phyloP scores from a whole-genome alignment of 306 rosid genomes.

The Abrus pulchellus region DNA sequence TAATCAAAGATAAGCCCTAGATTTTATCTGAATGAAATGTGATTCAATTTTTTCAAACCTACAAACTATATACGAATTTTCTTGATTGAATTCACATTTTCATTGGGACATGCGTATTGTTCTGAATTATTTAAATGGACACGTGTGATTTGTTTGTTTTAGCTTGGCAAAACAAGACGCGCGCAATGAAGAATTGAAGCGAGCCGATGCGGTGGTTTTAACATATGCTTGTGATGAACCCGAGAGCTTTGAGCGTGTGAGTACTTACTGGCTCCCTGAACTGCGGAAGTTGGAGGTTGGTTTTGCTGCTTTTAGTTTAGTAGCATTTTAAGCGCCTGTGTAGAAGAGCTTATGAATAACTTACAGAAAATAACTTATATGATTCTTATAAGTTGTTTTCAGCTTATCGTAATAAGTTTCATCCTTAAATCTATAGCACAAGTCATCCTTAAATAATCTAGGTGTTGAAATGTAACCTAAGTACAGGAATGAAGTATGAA shows the following conservation, averaged over 20 bases:
- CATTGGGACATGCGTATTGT: neutral
- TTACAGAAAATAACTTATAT: too few species aligned
- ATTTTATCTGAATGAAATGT: neutral
- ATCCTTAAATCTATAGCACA: too few species aligned
- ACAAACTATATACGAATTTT: neutral
- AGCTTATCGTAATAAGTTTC: too few species aligned
- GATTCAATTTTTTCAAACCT: neutral
- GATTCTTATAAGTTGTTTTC: too few species aligned
- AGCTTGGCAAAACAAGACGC: constrained; percentile 74
- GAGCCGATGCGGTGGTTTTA: constrained; percentile 82
- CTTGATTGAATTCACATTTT: neutral
- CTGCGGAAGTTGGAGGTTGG: constrained; percentile 70
- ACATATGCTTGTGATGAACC: constrained; percentile 88
- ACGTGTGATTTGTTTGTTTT: neutral
- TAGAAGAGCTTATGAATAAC: too few species aligned
- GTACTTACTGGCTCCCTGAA: constrained; percentile 77
- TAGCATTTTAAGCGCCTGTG: too few species aligned
- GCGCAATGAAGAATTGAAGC: constrained; percentile 79
- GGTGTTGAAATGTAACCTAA: too few species aligned
- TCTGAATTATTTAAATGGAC: too few species aligned
- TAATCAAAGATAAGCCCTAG: constrained; percentile 30
- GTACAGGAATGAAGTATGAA: neutral
- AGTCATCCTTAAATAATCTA: too few species aligned
- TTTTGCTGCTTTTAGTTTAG: neutral
- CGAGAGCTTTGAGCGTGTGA: constrained; percentile 61